A percentile compares a stretch with the other conserved stretches of the same genome.
Conservation (phyloP, 441 rosid genomes). For the Hura crepitans region DNA sequence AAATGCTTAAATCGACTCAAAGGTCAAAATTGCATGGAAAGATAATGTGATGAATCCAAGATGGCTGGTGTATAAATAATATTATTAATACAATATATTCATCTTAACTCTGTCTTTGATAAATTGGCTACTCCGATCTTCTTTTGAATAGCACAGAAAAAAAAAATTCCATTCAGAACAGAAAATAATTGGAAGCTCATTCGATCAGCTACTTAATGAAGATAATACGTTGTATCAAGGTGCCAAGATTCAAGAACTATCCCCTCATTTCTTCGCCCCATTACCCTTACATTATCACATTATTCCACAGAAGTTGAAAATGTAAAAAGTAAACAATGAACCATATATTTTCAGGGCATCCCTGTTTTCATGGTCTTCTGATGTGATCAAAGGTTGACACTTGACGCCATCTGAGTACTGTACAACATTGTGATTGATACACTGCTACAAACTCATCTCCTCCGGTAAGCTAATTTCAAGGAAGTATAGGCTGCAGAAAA, state of each 20-base stretch:
- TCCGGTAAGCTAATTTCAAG: slow-evolving; percentile 80
- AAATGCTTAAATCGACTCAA: too few species aligned
- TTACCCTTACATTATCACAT: background rate
- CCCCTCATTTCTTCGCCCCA: background rate
- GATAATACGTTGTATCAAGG: background rate
- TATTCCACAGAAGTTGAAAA: background rate
- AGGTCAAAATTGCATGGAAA: background rate
- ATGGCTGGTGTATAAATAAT: too few species aligned
- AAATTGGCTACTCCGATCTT: too few species aligned
- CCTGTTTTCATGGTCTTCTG: background rate
- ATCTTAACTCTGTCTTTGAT: too few species aligned
- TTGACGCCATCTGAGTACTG: background rate
- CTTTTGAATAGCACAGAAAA: background rate
- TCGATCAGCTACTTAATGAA: background rate
- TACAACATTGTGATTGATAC: slow-evolving; percentile 20
- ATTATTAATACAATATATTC: too few species aligned
- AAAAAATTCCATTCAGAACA: background rate
- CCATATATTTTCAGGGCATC: background rate
- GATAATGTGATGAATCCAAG: background rate
- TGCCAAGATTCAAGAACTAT: background rate
- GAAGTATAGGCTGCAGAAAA: slow-evolving; percentile 72
- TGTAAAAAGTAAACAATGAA: background rate
- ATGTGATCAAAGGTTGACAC: background rate
- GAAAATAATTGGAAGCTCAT: background rate
- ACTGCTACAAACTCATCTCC: slow-evolving; percentile 59